Percentiles rank a stretch among this genome's conserved stretches.
Evolutionary conservation across 2,329 filamentous ascomycete genomes (phyloP).

Genomic region (Helotiales sp.): DNA sequence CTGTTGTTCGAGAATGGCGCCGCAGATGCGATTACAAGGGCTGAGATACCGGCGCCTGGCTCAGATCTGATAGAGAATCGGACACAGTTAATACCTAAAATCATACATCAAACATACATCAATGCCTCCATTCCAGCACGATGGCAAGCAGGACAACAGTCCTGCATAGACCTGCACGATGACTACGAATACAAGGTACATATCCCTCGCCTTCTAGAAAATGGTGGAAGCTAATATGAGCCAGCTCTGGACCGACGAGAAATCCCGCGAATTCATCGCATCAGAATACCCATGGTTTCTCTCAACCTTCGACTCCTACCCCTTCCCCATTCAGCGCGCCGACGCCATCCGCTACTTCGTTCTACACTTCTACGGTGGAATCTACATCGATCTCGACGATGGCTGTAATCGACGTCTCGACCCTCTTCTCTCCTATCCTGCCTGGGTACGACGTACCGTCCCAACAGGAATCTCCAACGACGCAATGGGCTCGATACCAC

Average conservation of each 20-base stretch:
- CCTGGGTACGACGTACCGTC: slow-evolving; percentile 69
- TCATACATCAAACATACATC: slow-evolving; percentile 76
- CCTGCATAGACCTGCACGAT: slow-evolving; percentile 65
- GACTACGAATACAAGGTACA: slow-evolving; percentile 72
- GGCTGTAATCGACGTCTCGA: slow-evolving; percentile 45
- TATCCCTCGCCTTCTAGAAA: slow-evolving; percentile 10
- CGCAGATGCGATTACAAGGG: slow-evolving; percentile 64
- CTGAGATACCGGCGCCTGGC: slow-evolving; percentile 66
- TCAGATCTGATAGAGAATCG: slow-evolving; percentile 55
- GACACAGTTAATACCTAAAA: slow-evolving; percentile 68
- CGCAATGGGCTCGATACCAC: slow-evolving; percentile 71
- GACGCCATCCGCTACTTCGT: slow-evolving; percentile 81
- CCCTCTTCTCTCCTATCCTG: slow-evolving; percentile 66
- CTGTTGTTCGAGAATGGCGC: slow-evolving; percentile 68
- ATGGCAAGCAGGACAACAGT: slow-evolving; percentile 67
- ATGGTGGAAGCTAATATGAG: slow-evolving; percentile 2
- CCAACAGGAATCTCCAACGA: slow-evolving; percentile 83
- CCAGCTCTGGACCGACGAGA: slow-evolving; percentile 75
- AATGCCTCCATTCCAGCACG: slow-evolving; percentile 66
- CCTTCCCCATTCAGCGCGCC: slow-evolving; percentile 73
- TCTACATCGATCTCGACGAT: slow-evolving; percentile 76
- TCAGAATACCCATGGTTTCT: slow-evolving; percentile 77
- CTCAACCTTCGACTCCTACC: slow-evolving; percentile 71
- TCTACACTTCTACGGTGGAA: slow-evolving; percentile 73
- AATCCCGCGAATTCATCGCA: slow-evolving; percentile 69